Evolutionary conservation across 2,329 filamentous ascomycete genomes (phyloP), one percentile per base, ranked within the genome.

Genomic region (Xylariaceae sp.): DNA sequence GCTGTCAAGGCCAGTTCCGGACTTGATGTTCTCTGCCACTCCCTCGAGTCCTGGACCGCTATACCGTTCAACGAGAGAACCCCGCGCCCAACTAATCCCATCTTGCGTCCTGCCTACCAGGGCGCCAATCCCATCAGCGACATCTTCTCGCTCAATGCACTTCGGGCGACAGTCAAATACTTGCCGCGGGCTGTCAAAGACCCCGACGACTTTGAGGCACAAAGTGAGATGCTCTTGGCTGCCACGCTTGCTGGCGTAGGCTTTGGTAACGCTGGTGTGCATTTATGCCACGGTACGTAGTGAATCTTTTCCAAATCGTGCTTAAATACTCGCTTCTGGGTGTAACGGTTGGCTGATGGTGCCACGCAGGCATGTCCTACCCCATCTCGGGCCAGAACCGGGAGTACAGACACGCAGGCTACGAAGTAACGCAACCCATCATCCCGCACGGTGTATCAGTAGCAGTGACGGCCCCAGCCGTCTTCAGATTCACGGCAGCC

Each of bases 81-180:
- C 0, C 93, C 93, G 0, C 77, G 92, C 3, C 94, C 94, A 0
- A 70, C 80, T 4, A 97, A 98, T 64, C 93, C 94, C 0, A 88
- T 98, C 56, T 77, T 92, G 49, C 79, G 93, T 4, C 93, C 93
- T 0, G 91, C 93, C 0, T 98, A 98, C 64, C 93, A 98, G 67
- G 93, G 93, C 33, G 90, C 93, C 6, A 98, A 98, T 64, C 93
- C 93, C 2, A 98, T 98, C 58, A 94, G 88, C 35, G 93, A 98
- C 64, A 92, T 98, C 55, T 98, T 98, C 73, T 94, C 88, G 3
- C 76, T 98, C 17, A 85, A 88, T 57, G 91, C 93, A 0, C 77
- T 98, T 5, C 77, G 80, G 22, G 80, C 80, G 57, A 95, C 91
- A 0, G 82, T 96, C 54, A 91, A 95, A 69, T 98, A 96, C 62